Percentiles rank a stretch among this genome's conserved stretches.
Conservation (phyloP, 441 rosid genomes). For the Corymbia citriodora region DNA sequence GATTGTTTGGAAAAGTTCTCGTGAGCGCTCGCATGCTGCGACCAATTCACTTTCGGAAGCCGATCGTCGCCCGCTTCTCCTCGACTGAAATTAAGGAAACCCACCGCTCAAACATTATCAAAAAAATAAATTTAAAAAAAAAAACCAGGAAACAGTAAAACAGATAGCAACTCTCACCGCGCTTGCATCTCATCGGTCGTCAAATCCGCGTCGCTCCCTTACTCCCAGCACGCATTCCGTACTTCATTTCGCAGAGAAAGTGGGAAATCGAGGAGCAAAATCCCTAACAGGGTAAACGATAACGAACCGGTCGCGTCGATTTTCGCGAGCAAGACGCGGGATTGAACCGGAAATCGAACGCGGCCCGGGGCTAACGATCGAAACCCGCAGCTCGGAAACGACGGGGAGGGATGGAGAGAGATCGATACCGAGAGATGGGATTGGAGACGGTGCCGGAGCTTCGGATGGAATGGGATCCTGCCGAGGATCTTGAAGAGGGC, state of each 20-base stretch:
- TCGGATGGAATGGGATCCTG: not conserved
- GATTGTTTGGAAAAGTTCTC: conserved; percentile 28
- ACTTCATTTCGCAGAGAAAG: not conserved
- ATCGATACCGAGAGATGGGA: no score
- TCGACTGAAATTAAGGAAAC: conserved; percentile 20
- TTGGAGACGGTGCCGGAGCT: no score
- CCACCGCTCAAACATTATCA: not conserved
- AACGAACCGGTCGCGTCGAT: no score
- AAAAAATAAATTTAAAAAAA: not conserved
- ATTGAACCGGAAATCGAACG: not conserved
- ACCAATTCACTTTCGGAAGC: conserved; percentile 70
- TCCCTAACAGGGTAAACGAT: not conserved
- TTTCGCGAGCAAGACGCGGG: not conserved
- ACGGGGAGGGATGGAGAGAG: not conserved
- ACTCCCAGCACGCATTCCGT: not conserved
- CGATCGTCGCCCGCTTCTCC: conserved; percentile 25
- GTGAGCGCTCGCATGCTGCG: conserved; percentile 45
- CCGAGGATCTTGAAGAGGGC: not conserved
- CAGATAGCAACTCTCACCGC: not conserved
- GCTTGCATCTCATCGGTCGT: not conserved
- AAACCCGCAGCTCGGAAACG: not conserved
- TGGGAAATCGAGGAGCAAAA: not conserved
- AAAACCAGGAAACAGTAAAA: not conserved
- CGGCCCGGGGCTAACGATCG: no score
- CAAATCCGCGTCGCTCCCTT: not conserved